phyloP scores from a whole-genome alignment of 768 basidiomycete species.

The Trametes coccinea region DNA sequence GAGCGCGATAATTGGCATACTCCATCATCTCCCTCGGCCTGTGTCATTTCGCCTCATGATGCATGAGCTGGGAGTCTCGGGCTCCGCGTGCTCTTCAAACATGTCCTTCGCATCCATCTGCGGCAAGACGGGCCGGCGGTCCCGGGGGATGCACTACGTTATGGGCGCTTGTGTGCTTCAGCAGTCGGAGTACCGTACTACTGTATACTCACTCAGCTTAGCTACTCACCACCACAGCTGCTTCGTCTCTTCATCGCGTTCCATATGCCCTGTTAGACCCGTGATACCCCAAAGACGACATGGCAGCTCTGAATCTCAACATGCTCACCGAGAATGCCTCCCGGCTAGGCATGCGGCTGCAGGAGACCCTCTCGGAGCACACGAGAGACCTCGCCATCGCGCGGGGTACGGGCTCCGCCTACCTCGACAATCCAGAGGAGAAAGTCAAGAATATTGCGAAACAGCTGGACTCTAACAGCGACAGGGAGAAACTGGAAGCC shows the following conservation, averaged over 20 bases:
- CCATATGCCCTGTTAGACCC: not conserved
- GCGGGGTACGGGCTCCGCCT: conserved; percentile 55
- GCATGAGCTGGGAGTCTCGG: too few species aligned
- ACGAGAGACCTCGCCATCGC: conserved; percentile 69
- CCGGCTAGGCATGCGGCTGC: conserved; percentile 77
- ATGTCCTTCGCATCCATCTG: not conserved
- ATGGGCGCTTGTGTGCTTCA: conserved; percentile 8
- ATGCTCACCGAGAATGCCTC: conserved; percentile 79
- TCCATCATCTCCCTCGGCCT: not conserved
- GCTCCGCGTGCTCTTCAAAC: too few species aligned
- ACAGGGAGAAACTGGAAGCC: conserved; percentile 90
- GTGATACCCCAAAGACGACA: not conserved
- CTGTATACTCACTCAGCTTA: not conserved
- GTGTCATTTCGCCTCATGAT: not conserved
- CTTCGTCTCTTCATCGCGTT: not conserved
- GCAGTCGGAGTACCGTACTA: not conserved
- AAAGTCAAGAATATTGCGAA: conserved; percentile 79
- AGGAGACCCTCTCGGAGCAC: conserved; percentile 80
- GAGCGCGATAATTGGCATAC: conserved; percentile 15
- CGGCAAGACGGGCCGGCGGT: not conserved
- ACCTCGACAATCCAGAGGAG: conserved; percentile 76
- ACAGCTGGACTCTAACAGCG: conserved; percentile 86
- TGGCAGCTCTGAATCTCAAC: conserved; percentile 30
- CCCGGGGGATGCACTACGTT: not conserved
- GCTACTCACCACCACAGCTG: too few species aligned